Evolutionary conservation across 305 asterid species (phyloP).

Genomic region (Fraxinus xanthoxyloides): DNA sequence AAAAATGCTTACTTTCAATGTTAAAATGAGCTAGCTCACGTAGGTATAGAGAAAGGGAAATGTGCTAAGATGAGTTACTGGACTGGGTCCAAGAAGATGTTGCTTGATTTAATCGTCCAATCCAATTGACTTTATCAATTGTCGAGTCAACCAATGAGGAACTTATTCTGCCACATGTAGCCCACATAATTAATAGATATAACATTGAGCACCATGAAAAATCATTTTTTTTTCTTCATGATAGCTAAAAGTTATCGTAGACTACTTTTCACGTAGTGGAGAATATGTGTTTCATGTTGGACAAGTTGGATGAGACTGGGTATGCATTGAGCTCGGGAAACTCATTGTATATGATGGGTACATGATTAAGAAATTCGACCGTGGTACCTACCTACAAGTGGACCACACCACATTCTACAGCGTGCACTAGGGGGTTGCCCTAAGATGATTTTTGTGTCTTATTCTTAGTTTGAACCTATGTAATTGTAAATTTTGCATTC

Average conservation of each 20-base stretch:
- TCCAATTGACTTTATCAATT: neutral
- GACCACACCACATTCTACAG: slow-evolving; percentile 1
- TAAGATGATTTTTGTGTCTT: neutral
- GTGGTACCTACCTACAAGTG: neutral
- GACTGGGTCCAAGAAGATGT: neutral
- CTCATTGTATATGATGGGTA: neutral
- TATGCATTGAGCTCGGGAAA: neutral
- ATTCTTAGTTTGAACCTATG: neutral
- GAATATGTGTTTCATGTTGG: neutral
- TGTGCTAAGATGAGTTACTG: neutral
- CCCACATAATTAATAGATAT: neutral
- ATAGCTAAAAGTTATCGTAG: neutral
- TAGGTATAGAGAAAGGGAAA: neutral
- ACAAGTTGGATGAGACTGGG: neutral
- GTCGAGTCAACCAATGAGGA: neutral
- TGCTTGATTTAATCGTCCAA: neutral
- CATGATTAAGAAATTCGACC: neutral
- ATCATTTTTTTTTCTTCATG: neutral
- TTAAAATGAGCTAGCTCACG: neutral
- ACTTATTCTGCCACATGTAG: neutral
- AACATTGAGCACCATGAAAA: neutral
- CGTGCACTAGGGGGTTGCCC: slow-evolving; percentile 18
- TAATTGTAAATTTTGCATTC: neutral
- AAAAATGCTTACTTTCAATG: neutral
- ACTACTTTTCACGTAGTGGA: neutral